Evolutionary conservation across 2,329 filamentous ascomycete genomes (phyloP), one percentile per base, ranked within the genome.

Genomic region (Fusarium redolens): DNA sequence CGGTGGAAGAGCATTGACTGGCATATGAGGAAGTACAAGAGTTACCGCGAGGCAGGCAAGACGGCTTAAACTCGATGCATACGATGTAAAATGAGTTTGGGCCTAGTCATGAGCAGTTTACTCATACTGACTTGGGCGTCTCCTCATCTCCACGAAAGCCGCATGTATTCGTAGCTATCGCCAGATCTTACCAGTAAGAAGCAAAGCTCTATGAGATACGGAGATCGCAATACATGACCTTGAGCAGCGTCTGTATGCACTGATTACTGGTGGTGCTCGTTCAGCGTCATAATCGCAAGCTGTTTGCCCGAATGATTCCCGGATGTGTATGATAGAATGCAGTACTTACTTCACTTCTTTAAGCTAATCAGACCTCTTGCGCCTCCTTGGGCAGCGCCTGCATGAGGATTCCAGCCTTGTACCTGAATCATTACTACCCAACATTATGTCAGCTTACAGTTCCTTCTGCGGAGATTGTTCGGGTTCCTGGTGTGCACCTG

Each of bases 21-120:
- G 55, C 55, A 58, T 28, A 58, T 50, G 55, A 50, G 55, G 25
- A 58, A 58, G 12, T 48, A 58, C 25, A 58, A 58, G 55, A 38
- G 22, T 58, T 50, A 58, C 33, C 43, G 43, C 4, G 25, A 50
- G 25, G 55, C 12, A n/a, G 33, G 43, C 7, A 38, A 50, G 8
- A 14, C 43, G 18, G 4, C 55, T 15, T 58, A 14, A 33, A 30
- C 8, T 31, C 38, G 55, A 17, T 14, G 4, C 12, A 48, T 48
- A 22, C 18, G 4, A 37, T 48, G 41, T 3, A 11, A 14, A 28
- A 58, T 5, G 31, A 37, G 33, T 50, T 51, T 25, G n/a, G 31
- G 15, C 12, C 8, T 31, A 47, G 44, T 25, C 22, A 18, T 20
- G 17, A 4, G 25, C 25, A 20, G 15, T 35, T 11, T 28, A 28